phyloP scores from a whole-genome alignment of 2,329 filamentous ascomycete genomes.

The Aspergillus fijiensis region DNA sequence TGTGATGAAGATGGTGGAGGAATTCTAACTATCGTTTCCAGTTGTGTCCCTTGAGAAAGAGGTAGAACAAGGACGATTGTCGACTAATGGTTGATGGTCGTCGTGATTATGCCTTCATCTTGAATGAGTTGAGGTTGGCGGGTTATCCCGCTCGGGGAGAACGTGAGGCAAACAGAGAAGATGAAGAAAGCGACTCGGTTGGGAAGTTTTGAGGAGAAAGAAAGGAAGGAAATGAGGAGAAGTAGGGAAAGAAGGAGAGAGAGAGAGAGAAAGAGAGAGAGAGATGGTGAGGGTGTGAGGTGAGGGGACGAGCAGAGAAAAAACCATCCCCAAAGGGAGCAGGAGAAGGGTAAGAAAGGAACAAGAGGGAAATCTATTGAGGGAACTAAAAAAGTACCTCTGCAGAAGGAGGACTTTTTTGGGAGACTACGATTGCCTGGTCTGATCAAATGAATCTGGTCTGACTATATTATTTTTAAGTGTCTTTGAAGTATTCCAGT shows the following conservation, averaged over 20 bases:
- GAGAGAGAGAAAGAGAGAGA: conserved; percentile 8
- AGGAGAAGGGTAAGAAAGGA: not conserved
- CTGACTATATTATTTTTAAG: not conserved
- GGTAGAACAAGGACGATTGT: not conserved
- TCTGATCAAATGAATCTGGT: not conserved
- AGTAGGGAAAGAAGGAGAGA: conserved; percentile 9
- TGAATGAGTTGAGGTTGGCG: conserved; percentile 12
- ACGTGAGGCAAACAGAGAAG: not conserved
- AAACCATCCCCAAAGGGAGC: conserved; percentile 7
- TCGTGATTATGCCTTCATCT: conserved; percentile 8
- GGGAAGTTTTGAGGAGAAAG: conserved; percentile 4
- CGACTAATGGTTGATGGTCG: conserved; percentile 3
- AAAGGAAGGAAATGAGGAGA: conserved; percentile 5
- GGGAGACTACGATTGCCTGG: not conserved
- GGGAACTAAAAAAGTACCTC: conserved; percentile 5
- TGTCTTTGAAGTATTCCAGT: too few relatives aligned
- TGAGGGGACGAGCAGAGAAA: conserved; percentile 9
- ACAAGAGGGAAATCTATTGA: not conserved
- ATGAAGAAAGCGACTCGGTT: conserved; percentile 5
- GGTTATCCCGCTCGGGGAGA: conserved; percentile 10
- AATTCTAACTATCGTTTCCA: not conserved
- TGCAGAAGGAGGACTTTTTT: not conserved
- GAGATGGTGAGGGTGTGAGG: not conserved
- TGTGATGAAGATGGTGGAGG: not conserved
- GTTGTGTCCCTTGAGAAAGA: not conserved